Percentiles rank a stretch among this genome's conserved stretches.
Conservation (phyloP, 495 filamentous ascomycete species). For the Aspergillus egyptiacus region DNA sequence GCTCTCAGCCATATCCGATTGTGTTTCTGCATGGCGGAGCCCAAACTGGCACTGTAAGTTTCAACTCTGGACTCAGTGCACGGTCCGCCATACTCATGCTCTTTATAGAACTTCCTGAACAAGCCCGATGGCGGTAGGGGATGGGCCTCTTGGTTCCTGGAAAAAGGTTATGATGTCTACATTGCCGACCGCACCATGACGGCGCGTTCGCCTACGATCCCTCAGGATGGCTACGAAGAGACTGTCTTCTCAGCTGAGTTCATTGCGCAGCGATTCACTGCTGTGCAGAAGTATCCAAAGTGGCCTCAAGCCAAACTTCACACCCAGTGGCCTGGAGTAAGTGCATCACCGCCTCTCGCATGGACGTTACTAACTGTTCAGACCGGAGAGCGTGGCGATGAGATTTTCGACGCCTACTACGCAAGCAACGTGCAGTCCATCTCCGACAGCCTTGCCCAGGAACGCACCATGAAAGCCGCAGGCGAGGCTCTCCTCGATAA, state of each 20-base stretch:
- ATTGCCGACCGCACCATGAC: conserved; percentile 40
- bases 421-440: conserved; percentile 38
- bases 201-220: conserved; percentile 36
- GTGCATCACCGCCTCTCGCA: background rate
- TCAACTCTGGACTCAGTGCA: background rate
- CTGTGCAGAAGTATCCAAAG: conserved; percentile 25
- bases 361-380: background rate
- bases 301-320: conserved; percentile 43
- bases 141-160: conserved; percentile 44
- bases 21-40: conserved; percentile 49
- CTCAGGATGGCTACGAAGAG: conserved; percentile 23
- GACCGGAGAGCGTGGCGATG: conserved; percentile 37
- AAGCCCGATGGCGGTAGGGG: conserved; percentile 44
- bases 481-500: conserved; percentile 42
- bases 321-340: conserved; percentile 43
- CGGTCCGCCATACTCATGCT: background rate
- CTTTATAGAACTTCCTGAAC: conserved; percentile 38
- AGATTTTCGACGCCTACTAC: conserved; percentile 42
- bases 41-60: conserved; percentile 47
- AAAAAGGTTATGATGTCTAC: conserved; percentile 40
- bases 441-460: conserved; percentile 27
- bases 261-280: conserved; percentile 37
- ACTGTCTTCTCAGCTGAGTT: conserved; percentile 27
- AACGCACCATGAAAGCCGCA: conserved; percentile 39
- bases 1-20: conserved; percentile 34